Evolutionary conservation across 805 yeast species (phyloP).

Genomic region (Lipomyces oligophaga): DNA sequence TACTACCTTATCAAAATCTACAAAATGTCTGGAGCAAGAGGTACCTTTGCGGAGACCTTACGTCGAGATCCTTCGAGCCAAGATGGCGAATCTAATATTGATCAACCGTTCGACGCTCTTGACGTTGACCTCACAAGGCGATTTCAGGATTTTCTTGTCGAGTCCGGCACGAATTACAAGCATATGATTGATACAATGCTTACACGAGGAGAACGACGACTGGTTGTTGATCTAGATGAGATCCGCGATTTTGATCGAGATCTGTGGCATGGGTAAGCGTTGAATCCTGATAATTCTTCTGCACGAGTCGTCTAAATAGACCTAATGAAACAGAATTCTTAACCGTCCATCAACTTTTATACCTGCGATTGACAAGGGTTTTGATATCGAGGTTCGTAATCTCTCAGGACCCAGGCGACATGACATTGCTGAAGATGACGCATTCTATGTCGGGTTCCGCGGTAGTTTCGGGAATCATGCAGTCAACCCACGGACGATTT

Average conservation of each 20-base stretch:
- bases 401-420: conserved; percentile 60
- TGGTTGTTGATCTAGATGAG: conserved; percentile 78
- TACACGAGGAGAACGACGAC: conserved; percentile 58
- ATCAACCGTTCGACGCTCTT: conserved; percentile 12
- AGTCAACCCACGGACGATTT: conserved; percentile 82
- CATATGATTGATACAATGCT: conserved; percentile 72
- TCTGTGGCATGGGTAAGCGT: conserved; percentile 62
- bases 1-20: too few species aligned
- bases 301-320: too few species aligned
- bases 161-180: conserved; percentile 56
- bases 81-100: too few species aligned
- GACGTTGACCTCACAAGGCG: conserved; percentile 69
- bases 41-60: too few species aligned
- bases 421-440: conserved; percentile 54
- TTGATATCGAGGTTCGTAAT: conserved; percentile 72
- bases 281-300: too few species aligned
- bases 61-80: too few species aligned
- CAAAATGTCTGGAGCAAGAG: too few species aligned
- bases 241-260: conserved; percentile 75
- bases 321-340: conserved; percentile 42
- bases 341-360: conserved; percentile 75
- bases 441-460: conserved; percentile 70
- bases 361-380: conserved; percentile 85
- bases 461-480: conserved; percentile 90
- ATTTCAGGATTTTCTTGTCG: conserved; percentile 78